Evolutionary conservation across 768 basidiomycete species (phyloP), one percentile per base, ranked within the genome.

Genomic region (Nevesoporus exiguus): DNA sequence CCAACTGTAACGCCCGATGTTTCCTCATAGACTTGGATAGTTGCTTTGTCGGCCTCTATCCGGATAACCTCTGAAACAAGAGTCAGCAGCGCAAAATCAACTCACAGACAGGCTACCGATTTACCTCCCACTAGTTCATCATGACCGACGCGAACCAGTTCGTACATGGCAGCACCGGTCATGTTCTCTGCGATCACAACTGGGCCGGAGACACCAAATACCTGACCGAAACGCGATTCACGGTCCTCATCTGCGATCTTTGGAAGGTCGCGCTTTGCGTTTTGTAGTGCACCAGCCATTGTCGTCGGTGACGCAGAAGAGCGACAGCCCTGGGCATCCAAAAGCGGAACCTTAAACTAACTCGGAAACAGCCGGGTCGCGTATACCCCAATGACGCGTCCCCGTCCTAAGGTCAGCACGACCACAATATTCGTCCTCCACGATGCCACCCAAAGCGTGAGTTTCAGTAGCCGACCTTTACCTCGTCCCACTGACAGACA

Each of bases 21-120:
- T 77, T 99, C 97, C 73, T 99, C 97, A 67, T 99, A 98, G 10
- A 99, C 97, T 72, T 99, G 97, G 57, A 99, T 98, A 13, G 97
- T 98, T 40, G 91, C 91, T 76, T 97, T 96, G 76, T 99, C 97
- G 57, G 85, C 85, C 62, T 98, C 97, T 74, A 99, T 98, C 65
- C 97, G 85, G 65, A 99, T 99, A 65, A 99, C 97, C 92, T 99
- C 97, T 95, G 66, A 36, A 41, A 47, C 31, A 33, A 17, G 24
- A n/a, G 46, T 70, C 13, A 69, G 59, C 24, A 54, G 34, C 37
- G 24, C 19, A 27, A 34, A 43, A 29, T 7, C 7, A 44, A 29
- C 37, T 44, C 31, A 15, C 30, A 21, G 22, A 41, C n/a, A 34
- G 17, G 50, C 13, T 34, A 36, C 51, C 37, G 44, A 70, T 77